Percentiles rank a stretch among this genome's conserved stretches.
Conservation (phyloP, 2,329 filamentous ascomycete genomes). For the Pseudocercospora fuligena region DNA sequence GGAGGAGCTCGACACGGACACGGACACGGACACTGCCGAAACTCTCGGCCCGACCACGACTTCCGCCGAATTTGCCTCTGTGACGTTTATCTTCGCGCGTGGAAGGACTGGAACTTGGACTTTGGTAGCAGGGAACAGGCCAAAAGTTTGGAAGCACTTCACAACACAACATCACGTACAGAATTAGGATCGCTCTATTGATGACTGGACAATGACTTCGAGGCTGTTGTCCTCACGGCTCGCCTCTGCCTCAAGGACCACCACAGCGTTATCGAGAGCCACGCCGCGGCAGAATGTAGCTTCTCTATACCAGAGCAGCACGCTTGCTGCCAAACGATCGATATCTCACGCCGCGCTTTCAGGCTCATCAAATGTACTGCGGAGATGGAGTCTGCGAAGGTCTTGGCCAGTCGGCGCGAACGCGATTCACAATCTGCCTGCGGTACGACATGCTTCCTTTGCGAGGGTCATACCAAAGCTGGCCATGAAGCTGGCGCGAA, state of each 20-base stretch:
- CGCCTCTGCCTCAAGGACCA: constrained; percentile 67
- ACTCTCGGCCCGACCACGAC: not conserved
- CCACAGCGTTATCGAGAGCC: constrained; percentile 44
- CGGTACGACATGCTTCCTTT: constrained; percentile 68
- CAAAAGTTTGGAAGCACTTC: not conserved
- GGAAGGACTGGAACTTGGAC: not conserved
- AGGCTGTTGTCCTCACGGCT: constrained; percentile 77
- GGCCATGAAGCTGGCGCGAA: constrained; percentile 82
- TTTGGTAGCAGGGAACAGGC: not conserved
- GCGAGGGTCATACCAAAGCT: constrained; percentile 78
- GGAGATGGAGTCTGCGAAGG: constrained; percentile 51
- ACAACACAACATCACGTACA: not conserved
- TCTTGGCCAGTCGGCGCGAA: constrained; percentile 79
- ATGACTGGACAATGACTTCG: constrained; percentile 41
- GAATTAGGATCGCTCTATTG: not conserved
- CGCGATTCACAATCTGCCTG: constrained; percentile 78
- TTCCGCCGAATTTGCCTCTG: not conserved
- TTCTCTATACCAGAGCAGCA: constrained; percentile 24
- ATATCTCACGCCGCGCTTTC: constrained; percentile 35
- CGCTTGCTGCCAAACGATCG: constrained; percentile 30
- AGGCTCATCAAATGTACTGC: constrained; percentile 24
- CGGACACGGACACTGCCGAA: not conserved
- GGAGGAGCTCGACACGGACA: not conserved
- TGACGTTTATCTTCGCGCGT: not conserved
- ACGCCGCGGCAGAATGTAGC: constrained; percentile 35